phyloP scores from a whole-genome alignment of 1,284 basidiomycete species.

The Wolfiporia cocos region DNA sequence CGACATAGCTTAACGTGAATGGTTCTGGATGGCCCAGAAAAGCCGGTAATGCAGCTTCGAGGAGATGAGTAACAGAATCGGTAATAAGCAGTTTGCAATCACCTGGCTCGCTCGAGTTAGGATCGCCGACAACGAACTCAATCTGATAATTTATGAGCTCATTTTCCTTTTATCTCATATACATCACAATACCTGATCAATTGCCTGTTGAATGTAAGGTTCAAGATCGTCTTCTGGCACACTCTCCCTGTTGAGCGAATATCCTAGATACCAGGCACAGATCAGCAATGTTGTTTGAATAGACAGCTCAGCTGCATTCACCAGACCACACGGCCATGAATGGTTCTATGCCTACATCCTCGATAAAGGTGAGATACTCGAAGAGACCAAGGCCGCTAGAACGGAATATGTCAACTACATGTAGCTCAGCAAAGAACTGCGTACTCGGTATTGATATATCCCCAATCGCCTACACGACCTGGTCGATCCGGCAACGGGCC shows the following conservation, averaged over 20 bases:
- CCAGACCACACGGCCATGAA: slow-evolving; percentile 71
- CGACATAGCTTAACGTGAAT: slow-evolving; percentile 53
- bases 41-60: slow-evolving; percentile 52
- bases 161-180: slow-evolving; percentile 65
- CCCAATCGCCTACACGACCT: slow-evolving; percentile 60
- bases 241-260: not conserved
- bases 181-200: slow-evolving; percentile 61
- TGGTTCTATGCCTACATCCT: slow-evolving; percentile 56
- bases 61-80: no score
- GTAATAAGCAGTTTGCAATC: no score
- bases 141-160: slow-evolving; percentile 43
- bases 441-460: slow-evolving; percentile 48
- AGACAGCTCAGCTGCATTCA: slow-evolving; percentile 19
- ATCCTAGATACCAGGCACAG: not conserved
- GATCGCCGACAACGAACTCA: slow-evolving; percentile 63
- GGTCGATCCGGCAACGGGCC: slow-evolving; percentile 40
- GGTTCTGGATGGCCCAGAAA: slow-evolving; percentile 58
- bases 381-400: slow-evolving; percentile 58
- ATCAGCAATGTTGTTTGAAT: not conserved
- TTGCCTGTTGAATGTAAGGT: slow-evolving; percentile 62
- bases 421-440: no score
- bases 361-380: slow-evolving; percentile 63
- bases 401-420: no score
- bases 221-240: slow-evolving; percentile 25
- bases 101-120: slow-evolving; percentile 38